Conservation (phyloP, 495 filamentous ascomycete genomes). For the Aspergillus diversus region DNA sequence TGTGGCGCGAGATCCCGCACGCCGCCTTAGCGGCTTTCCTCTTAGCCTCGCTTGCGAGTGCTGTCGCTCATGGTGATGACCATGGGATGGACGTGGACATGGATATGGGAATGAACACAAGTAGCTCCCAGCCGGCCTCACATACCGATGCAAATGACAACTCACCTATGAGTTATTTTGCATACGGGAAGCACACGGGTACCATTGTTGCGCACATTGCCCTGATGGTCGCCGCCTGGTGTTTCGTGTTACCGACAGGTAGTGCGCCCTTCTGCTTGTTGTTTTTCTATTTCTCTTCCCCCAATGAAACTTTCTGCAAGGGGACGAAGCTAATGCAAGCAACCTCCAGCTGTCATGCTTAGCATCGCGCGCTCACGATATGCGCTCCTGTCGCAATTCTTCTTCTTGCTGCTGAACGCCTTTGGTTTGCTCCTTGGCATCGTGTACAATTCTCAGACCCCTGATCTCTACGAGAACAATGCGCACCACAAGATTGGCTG, state of each 20-base stretch:
- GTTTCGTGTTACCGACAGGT: constrained; percentile 83
- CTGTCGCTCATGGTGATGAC: constrained; percentile 42
- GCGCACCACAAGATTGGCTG: constrained; percentile 89
- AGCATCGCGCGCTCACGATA: constrained; percentile 80
- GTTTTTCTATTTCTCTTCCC: not conserved
- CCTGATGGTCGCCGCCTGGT: constrained; percentile 81
- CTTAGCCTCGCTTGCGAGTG: constrained; percentile 39
- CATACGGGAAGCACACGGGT: constrained; percentile 63
- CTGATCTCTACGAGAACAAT: constrained; percentile 87
- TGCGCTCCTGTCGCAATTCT: constrained; percentile 70
- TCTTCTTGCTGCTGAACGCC: constrained; percentile 74
- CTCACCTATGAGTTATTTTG: constrained; percentile 71
- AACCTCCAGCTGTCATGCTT: constrained; percentile 72
- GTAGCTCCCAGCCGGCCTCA: constrained; percentile 38
- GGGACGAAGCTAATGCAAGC: constrained; percentile 11
- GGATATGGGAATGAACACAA: constrained; percentile 47
- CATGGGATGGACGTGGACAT: constrained; percentile 39
- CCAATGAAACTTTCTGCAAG: not conserved
- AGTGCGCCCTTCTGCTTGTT: constrained; percentile 30
- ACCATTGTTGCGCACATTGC: constrained; percentile 78
- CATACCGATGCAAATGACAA: constrained; percentile 25
- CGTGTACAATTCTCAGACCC: constrained; percentile 80
- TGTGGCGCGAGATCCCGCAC: constrained; percentile 32
- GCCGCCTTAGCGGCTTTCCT: constrained; percentile 38
- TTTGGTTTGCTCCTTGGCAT: constrained; percentile 71